phyloP scores from a whole-genome alignment of 805 yeast genomes.

The Suhomyces sp. region DNA sequence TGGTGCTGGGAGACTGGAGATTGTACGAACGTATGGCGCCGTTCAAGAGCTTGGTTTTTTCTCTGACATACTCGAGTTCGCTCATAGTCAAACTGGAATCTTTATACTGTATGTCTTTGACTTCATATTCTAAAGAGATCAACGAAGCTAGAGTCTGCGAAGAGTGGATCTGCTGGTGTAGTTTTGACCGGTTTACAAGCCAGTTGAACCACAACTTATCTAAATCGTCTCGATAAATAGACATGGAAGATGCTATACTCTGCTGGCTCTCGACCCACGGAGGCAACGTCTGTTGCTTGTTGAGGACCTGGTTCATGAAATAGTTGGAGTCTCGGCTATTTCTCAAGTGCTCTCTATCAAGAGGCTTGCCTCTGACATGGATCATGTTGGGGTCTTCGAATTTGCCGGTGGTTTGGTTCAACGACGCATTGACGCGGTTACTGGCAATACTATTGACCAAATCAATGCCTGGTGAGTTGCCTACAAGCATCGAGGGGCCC shows the following conservation, averaged over 20 bases:
- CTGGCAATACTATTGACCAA: constrained; percentile 68
- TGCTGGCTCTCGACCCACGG: constrained; percentile 88
- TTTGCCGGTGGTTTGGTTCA: constrained; percentile 65
- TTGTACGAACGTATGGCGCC: constrained; percentile 32
- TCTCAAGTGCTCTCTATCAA: constrained; percentile 52
- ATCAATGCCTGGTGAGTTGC: constrained; percentile 44
- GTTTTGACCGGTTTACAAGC: constrained; percentile 9
- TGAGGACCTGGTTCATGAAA: constrained; percentile 73
- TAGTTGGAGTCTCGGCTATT: constrained; percentile 63
- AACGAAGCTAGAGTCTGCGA: constrained; percentile 1
- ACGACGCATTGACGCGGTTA: constrained; percentile 62
- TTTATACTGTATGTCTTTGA: neutral
- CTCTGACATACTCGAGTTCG: constrained; percentile 18
- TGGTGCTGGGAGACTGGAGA: constrained; percentile 37
- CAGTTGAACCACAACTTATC: constrained; percentile 23
- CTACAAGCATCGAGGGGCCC: constrained; percentile 52
- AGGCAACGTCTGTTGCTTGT: constrained; percentile 74
- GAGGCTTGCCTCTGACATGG: constrained; percentile 56
- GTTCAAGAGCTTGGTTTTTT: constrained; percentile 22
- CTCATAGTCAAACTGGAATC: neutral
- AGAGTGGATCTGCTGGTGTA: neutral
- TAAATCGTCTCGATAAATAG: constrained; percentile 44
- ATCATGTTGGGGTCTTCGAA: constrained; percentile 53
- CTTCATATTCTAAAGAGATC: neutral
- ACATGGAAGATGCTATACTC: constrained; percentile 48